A percentile compares a stretch with the other conserved stretches of the same genome.
These are phyloP conservation scores for Mycosphaerelloides madeirae DNA, from an alignment of 2,329 filamentous ascomycete genomes.

Conservation along the genomic window DNA sequence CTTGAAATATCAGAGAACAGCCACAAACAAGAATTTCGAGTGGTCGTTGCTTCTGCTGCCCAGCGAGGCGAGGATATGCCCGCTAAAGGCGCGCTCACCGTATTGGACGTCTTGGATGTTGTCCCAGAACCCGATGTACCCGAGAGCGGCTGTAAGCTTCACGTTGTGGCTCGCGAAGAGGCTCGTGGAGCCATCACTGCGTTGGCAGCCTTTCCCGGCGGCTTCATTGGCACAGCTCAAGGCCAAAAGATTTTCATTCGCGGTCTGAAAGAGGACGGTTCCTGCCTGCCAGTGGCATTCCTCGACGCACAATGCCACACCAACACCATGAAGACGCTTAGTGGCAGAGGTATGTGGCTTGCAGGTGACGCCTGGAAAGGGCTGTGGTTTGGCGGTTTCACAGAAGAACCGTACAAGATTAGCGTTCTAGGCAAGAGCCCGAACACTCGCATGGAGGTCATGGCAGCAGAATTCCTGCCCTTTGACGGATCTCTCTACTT, in stretches of 20 bases:
- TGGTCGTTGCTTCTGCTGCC: conserved; percentile 80
- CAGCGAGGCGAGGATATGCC: conserved; percentile 87
- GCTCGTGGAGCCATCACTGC: conserved; percentile 90
- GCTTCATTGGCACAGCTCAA: conserved; percentile 87
- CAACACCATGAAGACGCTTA: conserved; percentile 75
- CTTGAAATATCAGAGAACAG: conserved; percentile 89
- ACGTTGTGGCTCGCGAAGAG: conserved; percentile 82
- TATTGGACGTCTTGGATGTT: conserved; percentile 87
- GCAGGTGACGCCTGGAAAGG: conserved; percentile 90
- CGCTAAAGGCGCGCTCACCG: conserved; percentile 76
- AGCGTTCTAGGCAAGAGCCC: conserved; percentile 80
- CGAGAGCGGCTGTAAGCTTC: conserved; percentile 80
- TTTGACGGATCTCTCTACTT: conserved; percentile 79
- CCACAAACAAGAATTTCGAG: conserved; percentile 74
- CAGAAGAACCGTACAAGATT: conserved; percentile 95
- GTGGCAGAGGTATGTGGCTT: conserved; percentile 76
- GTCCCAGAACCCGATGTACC: conserved; percentile 82
- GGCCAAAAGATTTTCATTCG: conserved; percentile 97
- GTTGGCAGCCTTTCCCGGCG: conserved; percentile 69
- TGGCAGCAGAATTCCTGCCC: conserved; percentile 82
- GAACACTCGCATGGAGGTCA: conserved; percentile 68
- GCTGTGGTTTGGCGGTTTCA: conserved; percentile 93
- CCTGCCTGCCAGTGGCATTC: conserved; percentile 87
- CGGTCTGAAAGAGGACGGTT: conserved; percentile 91
- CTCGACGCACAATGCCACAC: conserved; percentile 97